These are phyloP conservation scores for Cyclotella distinguenda DNA, from an alignment of 108 stramenopile genomes.

Conservation along the genomic window DNA sequence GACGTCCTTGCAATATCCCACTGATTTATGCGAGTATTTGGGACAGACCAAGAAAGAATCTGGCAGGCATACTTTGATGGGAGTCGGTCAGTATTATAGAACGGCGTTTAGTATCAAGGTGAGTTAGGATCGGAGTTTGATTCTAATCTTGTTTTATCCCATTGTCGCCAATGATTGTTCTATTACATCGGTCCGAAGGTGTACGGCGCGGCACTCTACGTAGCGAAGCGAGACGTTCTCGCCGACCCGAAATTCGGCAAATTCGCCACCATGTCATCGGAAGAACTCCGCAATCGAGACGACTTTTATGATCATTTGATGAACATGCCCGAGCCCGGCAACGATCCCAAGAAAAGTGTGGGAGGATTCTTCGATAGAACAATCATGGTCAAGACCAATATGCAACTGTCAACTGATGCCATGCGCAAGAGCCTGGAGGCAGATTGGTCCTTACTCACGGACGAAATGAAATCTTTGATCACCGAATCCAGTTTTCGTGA, in stretches of 20 bases:
- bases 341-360: conserved; percentile 28
- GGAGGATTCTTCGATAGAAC: conserved; percentile 75
- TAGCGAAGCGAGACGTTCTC: conserved; percentile 76
- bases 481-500: conserved; percentile 77
- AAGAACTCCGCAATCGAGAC: conserved; percentile 65
- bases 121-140: conserved; percentile 4
- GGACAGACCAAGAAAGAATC: conserved; percentile 70
- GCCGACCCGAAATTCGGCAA: conserved; percentile 64
- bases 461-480: conserved; percentile 71
- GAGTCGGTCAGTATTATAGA: conserved; percentile 79
- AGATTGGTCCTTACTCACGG: conserved; percentile 84
- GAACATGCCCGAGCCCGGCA: conserved; percentile 51
- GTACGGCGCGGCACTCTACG: conserved; percentile 84
- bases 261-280: conserved; percentile 62
- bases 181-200: conserved; percentile 36
- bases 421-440: conserved; percentile 79
- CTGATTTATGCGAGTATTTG: conserved; percentile 71
- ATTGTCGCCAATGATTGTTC: neutral
- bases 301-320: conserved; percentile 74
- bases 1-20: conserved; percentile 70
- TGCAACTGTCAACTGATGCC: conserved; percentile 83
- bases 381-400: conserved; percentile 81
- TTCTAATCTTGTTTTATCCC: neutral
- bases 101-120: conserved; percentile 84
- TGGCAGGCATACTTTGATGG: conserved; percentile 81